Percentiles rank a stretch among this genome's conserved stretches.
Conservation (phyloP, 371 early-diverging fungal species). For the Apophysomyces variabilis region DNA sequence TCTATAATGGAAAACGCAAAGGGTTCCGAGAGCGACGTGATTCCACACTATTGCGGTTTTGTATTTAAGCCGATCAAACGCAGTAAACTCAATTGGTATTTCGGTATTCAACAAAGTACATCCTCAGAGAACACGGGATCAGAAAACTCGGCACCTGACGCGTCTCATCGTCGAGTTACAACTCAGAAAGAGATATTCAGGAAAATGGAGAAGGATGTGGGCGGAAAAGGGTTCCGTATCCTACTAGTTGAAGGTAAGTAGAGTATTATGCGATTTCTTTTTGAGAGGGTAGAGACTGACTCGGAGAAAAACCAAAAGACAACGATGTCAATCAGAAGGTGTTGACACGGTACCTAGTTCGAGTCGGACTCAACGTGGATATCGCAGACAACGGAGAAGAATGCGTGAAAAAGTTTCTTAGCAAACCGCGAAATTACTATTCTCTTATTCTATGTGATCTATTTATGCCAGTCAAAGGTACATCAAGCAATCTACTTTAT, state of each 20-base stretch:
- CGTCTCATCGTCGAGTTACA: constrained; percentile 51
- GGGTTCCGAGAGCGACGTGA: constrained; percentile 30
- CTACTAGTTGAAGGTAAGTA: constrained; percentile 57
- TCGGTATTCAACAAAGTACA: constrained; percentile 45
- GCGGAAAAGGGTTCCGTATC: constrained; percentile 53
- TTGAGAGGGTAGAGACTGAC: not conserved
- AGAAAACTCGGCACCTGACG: constrained; percentile 36
- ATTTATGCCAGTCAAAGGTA: constrained; percentile 72
- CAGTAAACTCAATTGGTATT: constrained; percentile 58
- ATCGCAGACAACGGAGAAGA: constrained; percentile 62
- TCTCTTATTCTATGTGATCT: constrained; percentile 63
- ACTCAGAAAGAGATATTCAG: constrained; percentile 62
- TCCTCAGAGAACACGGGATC: constrained; percentile 4
- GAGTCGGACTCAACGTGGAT: constrained; percentile 56
- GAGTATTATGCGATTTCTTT: not conserved
- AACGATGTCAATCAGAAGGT: constrained; percentile 70
- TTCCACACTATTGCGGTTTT: constrained; percentile 56
- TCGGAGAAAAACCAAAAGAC: constrained; percentile 28
- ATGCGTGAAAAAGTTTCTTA: constrained; percentile 52
- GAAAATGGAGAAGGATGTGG: constrained; percentile 58
- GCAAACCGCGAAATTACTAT: constrained; percentile 50
- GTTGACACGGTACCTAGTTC: constrained; percentile 50
- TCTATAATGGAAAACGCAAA: constrained; percentile 55
- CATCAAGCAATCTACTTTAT: not conserved
- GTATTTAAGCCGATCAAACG: constrained; percentile 66